Evolutionary conservation across 169 alveolate species (phyloP), one percentile per base, ranked within the genome.

Genomic region (Plasmodium adleri): DNA sequence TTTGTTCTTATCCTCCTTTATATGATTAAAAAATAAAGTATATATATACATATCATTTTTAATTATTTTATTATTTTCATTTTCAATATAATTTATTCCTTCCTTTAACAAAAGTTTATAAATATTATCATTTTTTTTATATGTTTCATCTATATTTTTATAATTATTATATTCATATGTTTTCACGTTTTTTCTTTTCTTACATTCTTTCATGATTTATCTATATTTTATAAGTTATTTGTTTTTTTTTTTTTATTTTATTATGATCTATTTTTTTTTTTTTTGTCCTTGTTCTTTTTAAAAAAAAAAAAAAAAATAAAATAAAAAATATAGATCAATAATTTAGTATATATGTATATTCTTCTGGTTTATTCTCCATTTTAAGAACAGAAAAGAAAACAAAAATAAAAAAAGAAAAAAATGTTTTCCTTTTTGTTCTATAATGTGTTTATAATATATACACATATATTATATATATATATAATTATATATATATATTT

Each of bases 41-140:
- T 59, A 50, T 17, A 78, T 60, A 50, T 63, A 78, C 3, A 17
- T 58, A 49, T 78, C 89, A 64, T 52, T 59, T 59, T 66, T 78
- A 64, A 78, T 78, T 2, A 24, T 66, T 78, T 26, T 62, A 50
- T 64, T 43, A 12, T 78, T 47, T 32, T 47, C 89, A 78, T 78
- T 78, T 24, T 78, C 89, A 12, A 78, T 45, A 71, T 78, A 78
- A 58, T 78, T 52, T 7, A 78, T 78, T 13, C 89, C 89, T 28
- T 78, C 89, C 54, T 66, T 78, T 64, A 78, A 7, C 13, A 78
- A 28, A 20, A 78, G 17, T 20, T 78, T 68, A n/a, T 64, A 64
- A 17, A 66, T 71, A 64, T 71, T 0, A 28, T 78, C 60, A 28
- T 78, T 59, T 47, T 78, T 58, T 2, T 39, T 39, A 39, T 39